A percentile compares a stretch with the other conserved stretches of the same genome.
Evolutionary conservation across 768 basidiomycete species (phyloP).

Genomic region (Peribolospora kevripleyi): DNA sequence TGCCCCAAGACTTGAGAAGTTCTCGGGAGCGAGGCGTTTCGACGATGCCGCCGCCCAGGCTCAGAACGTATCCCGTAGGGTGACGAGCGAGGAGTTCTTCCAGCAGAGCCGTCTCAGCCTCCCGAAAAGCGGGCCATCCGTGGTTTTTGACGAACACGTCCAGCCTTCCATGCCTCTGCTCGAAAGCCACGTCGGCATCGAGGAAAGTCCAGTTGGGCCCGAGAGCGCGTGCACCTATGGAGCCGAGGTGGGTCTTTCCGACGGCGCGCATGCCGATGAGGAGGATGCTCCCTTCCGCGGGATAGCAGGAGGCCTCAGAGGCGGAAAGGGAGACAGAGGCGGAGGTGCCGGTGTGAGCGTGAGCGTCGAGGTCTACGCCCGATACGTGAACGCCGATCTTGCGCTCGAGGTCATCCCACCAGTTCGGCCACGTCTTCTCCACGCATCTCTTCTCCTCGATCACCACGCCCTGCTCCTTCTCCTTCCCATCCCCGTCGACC

Average conservation of each 20-base stretch:
- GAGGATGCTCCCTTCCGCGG: conserved; percentile 28
- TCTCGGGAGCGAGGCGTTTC: conserved; percentile 56
- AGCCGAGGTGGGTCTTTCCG: conserved; percentile 74
- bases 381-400: conserved; percentile 81
- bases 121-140: conserved; percentile 78
- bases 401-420: conserved; percentile 96
- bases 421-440: conserved; percentile 99
- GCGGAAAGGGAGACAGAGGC: conserved; percentile 22
- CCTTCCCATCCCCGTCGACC: background rate
- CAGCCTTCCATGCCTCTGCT: conserved; percentile 28
- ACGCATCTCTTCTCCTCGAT: conserved; percentile 94
- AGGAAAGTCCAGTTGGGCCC: conserved; percentile 36
- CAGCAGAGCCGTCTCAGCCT: conserved; percentile 45
- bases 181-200: conserved; percentile 67
- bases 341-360: conserved; percentile 20
- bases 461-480: conserved; percentile 25
- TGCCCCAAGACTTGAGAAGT: conserved; percentile 39
- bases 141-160: conserved; percentile 46
- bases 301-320: conserved; percentile 18
- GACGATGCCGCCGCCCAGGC: conserved; percentile 82
- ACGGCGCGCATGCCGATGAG: conserved; percentile 91
- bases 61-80: conserved; percentile 45
- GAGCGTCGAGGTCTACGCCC: conserved; percentile 46
- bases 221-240: conserved; percentile 45
- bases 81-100: conserved; percentile 37